Evolutionary conservation across 116 monocot genomes (phyloP).

Genomic region (Thalassia testudinum): DNA sequence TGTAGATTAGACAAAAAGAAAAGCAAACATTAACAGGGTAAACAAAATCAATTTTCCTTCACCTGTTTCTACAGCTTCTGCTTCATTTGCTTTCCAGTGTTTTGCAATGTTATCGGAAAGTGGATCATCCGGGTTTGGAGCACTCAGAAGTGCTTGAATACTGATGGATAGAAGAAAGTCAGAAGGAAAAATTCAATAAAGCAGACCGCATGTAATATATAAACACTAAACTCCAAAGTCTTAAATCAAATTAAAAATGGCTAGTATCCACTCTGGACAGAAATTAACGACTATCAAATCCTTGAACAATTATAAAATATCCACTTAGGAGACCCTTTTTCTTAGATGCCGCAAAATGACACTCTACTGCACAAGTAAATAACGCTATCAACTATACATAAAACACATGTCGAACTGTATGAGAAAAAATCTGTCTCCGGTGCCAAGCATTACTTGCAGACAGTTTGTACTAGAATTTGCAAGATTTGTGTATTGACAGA

Average conservation of each 20-base stretch:
- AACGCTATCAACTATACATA: no score
- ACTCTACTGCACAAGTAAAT: no score
- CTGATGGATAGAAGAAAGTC: conserved; percentile 18
- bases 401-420: background rate
- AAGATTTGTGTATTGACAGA: no score
- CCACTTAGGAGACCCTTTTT: no score
- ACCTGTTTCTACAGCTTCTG: conserved; percentile 90
- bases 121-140: conserved; percentile 87
- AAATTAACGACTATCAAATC: no score
- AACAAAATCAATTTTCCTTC: background rate
- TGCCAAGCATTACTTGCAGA: no score
- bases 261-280: background rate
- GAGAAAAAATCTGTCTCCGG: background rate
- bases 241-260: background rate
- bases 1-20: background rate
- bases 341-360: no score
- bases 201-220: background rate
- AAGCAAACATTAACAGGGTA: no score
- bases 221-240: background rate
- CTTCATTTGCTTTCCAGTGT: conserved; percentile 84
- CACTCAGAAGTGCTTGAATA: conserved; percentile 87
- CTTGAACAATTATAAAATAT: background rate
- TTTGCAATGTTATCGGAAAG: conserved; percentile 88
- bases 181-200: background rate
- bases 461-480: no score